A percentile compares a stretch with the other conserved stretches of the same genome.
phyloP scores from a whole-genome alignment of 2,329 filamentous ascomycete species.

The Ophiocordyceps robertsii region DNA sequence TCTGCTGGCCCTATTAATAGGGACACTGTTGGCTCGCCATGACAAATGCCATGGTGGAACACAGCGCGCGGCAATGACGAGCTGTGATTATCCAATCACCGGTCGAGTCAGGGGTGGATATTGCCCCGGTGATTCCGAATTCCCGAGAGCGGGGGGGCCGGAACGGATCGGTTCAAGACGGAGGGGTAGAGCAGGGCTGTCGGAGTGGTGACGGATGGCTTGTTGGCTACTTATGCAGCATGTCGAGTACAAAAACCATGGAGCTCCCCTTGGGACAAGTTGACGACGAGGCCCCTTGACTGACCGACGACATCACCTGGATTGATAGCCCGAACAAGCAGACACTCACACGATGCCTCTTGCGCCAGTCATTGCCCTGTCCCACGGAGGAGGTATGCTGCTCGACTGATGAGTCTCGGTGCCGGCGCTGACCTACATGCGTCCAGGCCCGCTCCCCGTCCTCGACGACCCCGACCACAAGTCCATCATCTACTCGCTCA shows the following conservation, averaged over 20 bases:
- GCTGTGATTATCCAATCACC: background rate
- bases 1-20: too few species aligned
- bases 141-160: too few species aligned
- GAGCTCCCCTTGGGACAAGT: too few species aligned
- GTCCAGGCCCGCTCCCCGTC: slow-evolving; percentile 40
- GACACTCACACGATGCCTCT: slow-evolving; percentile 18
- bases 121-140: background rate
- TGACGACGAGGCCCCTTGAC: too few species aligned
- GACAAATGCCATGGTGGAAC: background rate
- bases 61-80: slow-evolving; percentile 15
- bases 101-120: background rate
- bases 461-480: slow-evolving; percentile 40
- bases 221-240: too few species aligned
- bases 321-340: background rate
- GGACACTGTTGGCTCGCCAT: too few species aligned
- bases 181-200: too few species aligned
- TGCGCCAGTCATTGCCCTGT: slow-evolving; percentile 31
- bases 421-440: too few species aligned
- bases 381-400: slow-evolving; percentile 32
- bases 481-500: slow-evolving; percentile 35
- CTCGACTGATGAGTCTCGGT: background rate
- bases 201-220: too few species aligned
- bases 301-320: background rate
- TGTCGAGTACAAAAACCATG: too few species aligned
- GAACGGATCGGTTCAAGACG: too few species aligned